phyloP scores from a whole-genome alignment of 2,329 filamentous ascomycete genomes.

The Talaromyces albobiverticillius region DNA sequence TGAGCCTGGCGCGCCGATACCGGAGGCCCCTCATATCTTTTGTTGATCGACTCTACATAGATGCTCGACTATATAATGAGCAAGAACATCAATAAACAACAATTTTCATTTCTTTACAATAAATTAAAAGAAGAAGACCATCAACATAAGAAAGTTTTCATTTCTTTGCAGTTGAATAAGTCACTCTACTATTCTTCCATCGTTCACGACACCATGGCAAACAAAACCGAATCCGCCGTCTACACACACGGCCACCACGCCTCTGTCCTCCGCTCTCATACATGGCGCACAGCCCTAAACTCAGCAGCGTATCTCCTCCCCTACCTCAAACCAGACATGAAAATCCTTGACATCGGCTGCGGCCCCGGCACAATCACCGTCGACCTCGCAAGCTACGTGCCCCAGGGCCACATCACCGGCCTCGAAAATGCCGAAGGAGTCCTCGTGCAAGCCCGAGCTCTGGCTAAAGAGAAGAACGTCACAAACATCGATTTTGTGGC shows the following conservation, averaged over 20 bases:
- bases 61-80: neutral
- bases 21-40: neutral
- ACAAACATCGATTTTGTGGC: constrained; percentile 34
- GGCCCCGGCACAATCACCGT: constrained; percentile 45
- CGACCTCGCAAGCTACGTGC: constrained; percentile 37
- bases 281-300: constrained; percentile 34
- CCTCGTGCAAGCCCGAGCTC: constrained; percentile 30
- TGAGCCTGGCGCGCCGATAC: neutral
- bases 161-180: too few relatives aligned
- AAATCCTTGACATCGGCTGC: constrained; percentile 46
- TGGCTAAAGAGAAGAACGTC: constrained; percentile 28
- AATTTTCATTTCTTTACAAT: neutral
- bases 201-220: too few relatives aligned
- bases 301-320: constrained; percentile 41
- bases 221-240: constrained; percentile 11
- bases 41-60: neutral
- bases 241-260: constrained; percentile 41
- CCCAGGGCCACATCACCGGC: constrained; percentile 36
- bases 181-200: too few relatives aligned
- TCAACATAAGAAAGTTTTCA: too few relatives aligned
- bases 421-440: constrained; percentile 36
- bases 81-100: neutral
- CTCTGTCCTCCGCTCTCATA: constrained; percentile 35
- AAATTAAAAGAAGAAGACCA: too few relatives aligned
- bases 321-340: constrained; percentile 32